A percentile compares a stretch with the other conserved stretches of the same genome.
These are phyloP conservation scores for Malus asiatica DNA, from an alignment of 306 rosid species.

Conservation along the genomic window DNA sequence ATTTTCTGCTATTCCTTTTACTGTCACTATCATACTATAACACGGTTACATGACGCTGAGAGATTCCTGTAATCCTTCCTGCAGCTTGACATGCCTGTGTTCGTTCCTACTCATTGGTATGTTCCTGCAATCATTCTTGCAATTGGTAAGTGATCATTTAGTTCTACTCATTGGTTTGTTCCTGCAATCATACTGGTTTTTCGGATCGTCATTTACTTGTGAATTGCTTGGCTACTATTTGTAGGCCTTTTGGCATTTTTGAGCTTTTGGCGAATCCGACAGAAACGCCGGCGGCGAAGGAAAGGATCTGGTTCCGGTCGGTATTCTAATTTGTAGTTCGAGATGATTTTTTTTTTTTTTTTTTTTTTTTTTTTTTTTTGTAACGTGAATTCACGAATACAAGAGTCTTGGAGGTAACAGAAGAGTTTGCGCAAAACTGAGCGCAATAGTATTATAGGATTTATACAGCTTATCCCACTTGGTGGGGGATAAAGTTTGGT, in stretches of 20 bases:
- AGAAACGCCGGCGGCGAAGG: constrained; percentile 69
- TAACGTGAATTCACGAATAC: constrained; percentile 1
- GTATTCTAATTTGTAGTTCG: constrained; percentile 50
- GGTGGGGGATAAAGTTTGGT: too few species aligned
- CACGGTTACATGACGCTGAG: constrained; percentile 17
- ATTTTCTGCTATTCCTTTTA: not conserved
- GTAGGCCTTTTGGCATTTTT: constrained; percentile 55
- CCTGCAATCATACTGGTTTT: constrained; percentile 31
- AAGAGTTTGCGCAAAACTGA: too few species aligned
- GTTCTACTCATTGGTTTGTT: constrained; percentile 73
- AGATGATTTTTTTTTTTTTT: not conserved
- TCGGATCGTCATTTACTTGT: not conserved
- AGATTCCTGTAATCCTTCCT: constrained; percentile 18
- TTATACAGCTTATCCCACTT: too few species aligned
- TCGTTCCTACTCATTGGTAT: constrained; percentile 70
- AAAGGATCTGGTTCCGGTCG: constrained; percentile 64
- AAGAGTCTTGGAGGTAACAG: not conserved
- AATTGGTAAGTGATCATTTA: constrained; percentile 49
- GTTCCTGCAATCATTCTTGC: constrained; percentile 60
- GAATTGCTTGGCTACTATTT: not conserved
- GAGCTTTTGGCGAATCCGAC: constrained; percentile 85
- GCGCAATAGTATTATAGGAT: too few species aligned
- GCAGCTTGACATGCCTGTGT: constrained; percentile 55
- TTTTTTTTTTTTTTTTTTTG: not conserved
- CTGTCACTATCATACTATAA: not conserved